Percentiles rank a stretch among this genome's conserved stretches.
These are phyloP conservation scores for Coemansia sp. DNA, from an alignment of 192 early-diverging fungal species.

Conservation along the genomic window DNA sequence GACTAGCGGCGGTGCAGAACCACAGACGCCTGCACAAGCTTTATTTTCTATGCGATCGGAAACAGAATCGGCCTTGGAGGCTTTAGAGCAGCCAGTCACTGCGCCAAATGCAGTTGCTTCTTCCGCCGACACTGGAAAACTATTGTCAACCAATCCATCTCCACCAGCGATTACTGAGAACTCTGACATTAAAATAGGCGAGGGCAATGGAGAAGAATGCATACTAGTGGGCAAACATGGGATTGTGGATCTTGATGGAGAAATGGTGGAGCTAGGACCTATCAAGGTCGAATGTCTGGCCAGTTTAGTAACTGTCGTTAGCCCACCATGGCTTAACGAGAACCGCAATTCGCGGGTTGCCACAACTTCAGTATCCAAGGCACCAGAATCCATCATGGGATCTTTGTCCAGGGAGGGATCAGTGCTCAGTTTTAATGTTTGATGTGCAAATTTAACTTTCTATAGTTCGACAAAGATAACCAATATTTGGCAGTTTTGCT, in stretches of 20 bases:
- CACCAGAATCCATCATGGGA: conserved; percentile 31
- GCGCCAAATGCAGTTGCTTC: neutral
- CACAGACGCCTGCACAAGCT: conserved; percentile 25
- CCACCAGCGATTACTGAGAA: neutral
- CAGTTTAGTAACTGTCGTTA: conserved; percentile 33
- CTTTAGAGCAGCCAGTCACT: conserved; percentile 4
- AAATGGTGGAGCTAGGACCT: conserved; percentile 45
- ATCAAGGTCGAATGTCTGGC: conserved; percentile 53
- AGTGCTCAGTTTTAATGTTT: conserved; percentile 36
- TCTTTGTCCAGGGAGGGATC: conserved; percentile 43
- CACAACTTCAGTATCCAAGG: conserved; percentile 27
- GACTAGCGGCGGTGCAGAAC: neutral
- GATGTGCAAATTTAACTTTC: conserved; percentile 3
- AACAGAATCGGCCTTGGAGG: conserved; percentile 25
- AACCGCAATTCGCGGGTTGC: conserved; percentile 15
- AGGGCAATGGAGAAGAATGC: conserved; percentile 15
- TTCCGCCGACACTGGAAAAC: neutral
- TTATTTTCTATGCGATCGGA: conserved; percentile 42
- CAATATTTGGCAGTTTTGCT: neutral
- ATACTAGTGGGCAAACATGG: conserved; percentile 39
- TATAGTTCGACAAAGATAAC: too few relatives aligned
- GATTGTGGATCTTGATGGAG: conserved; percentile 55
- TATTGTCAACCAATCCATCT: neutral
- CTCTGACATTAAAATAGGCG: neutral
- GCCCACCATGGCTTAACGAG: conserved; percentile 50